Evolutionary conservation across 768 basidiomycete genomes (phyloP).

Genomic region (Lactifluus piperatus): DNA sequence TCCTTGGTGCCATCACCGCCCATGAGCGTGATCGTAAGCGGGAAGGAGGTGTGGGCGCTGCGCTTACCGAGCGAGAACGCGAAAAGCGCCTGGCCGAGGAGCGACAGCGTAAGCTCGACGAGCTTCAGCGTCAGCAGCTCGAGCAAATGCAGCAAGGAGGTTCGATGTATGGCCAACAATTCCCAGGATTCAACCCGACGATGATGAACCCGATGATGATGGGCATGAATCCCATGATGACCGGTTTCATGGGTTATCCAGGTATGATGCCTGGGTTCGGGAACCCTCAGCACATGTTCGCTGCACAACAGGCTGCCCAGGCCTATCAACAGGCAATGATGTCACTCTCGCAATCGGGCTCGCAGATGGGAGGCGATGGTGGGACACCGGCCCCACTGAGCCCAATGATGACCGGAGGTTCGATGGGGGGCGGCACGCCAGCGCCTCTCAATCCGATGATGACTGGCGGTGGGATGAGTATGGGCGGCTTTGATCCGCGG

Average conservation of each 20-base stretch:
- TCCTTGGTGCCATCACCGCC: slow-evolving; percentile 92
- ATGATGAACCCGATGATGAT: slow-evolving; percentile 76
- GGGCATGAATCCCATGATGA: slow-evolving; percentile 47
- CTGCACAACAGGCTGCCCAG: slow-evolving; percentile 75
- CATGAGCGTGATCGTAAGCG: slow-evolving; percentile 92
- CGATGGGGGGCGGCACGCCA: slow-evolving; percentile 10
- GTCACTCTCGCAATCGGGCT: slow-evolving; percentile 67
- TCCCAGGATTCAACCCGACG: slow-evolving; percentile 42
- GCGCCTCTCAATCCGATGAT: slow-evolving; percentile 23
- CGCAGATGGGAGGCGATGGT: slow-evolving; percentile 55
- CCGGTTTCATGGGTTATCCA: slow-evolving; percentile 44
- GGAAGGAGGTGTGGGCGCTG: slow-evolving; percentile 91
- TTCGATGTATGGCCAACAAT: slow-evolving; percentile 53
- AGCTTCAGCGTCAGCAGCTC: slow-evolving; percentile 78
- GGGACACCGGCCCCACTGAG: slow-evolving; percentile 40
- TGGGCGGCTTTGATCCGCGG: slow-evolving; percentile 2
- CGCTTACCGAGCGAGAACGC: slow-evolving; percentile 90
- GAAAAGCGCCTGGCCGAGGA: slow-evolving; percentile 90
- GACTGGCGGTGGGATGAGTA: slow-evolving; percentile 22
- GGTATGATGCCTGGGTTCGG: slow-evolving; percentile 46
- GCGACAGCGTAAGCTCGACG: slow-evolving; percentile 86
- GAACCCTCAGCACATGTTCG: slow-evolving; percentile 76
- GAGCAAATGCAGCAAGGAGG: slow-evolving; percentile 84
- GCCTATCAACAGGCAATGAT: slow-evolving; percentile 90
- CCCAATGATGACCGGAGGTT: slow-evolving; percentile 24